Base-by-base conservation (phyloP, 495 filamentous ascomycete species). In the Aspergillus incahuasiensis region DNA sequence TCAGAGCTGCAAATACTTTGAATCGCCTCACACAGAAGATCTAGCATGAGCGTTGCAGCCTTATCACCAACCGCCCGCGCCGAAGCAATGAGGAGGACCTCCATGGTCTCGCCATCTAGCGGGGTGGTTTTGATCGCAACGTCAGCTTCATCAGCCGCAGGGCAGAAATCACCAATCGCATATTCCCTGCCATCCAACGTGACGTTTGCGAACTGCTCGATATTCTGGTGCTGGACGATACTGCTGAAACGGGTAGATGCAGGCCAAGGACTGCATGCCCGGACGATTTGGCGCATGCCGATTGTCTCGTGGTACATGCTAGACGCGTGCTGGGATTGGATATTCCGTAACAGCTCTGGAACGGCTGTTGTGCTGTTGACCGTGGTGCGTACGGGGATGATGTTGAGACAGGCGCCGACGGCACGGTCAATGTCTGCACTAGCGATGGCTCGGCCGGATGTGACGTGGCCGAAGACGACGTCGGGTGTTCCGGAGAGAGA, bases 401-500 rank as follows among this genome's bases (percentile, higher is more conserved):
- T 64, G 57, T 78, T 79, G 24, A 79, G 48, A 54, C 77, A 82
- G 12, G 67, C 65, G 0, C 75, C 74, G 41, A 72, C 61, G 11
- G 72, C 72, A 50, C 64, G 66, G 11, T 69, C 13, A 0, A 85
- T 69, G 0, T 78, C 76, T 3, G 74, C 72, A 4, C 86, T 58
- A 25, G 73, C 72, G 13, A 75, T 72, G 53, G 79, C 80, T 13
- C 87, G 80, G 1, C 86, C 80, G 38, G 74, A 76, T 46, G 80
- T 76, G 1, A 76, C 72, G 12, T 77, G 68, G 0, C 79, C 81
- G 41, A 83, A 83, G 34, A 81, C 74, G 22, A 84, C 71, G 54
- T 83, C 81, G 0, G 71, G 68, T n/a, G 68, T 60, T 16, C 71
- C 70, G 5, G 79, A 71, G 15, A 82, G 63, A 49, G 77, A 75